Evolutionary conservation across 148 eudicot genomes (phyloP), one percentile per base, ranked within the genome.

Genomic region (Mesembryanthemum crystallinum): DNA sequence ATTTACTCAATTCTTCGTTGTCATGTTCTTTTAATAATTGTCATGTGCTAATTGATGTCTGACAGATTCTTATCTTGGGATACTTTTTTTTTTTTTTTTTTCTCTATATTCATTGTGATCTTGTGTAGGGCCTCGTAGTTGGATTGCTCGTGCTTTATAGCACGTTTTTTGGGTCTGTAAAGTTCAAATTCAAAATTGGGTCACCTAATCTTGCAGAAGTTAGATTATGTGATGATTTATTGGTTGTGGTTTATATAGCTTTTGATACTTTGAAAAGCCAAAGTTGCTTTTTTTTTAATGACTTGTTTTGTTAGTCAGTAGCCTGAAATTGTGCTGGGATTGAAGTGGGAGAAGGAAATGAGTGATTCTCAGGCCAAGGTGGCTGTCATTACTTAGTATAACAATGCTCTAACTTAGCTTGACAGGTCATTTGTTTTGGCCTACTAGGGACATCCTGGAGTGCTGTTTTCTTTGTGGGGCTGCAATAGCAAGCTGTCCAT

Each of bases 81-180:
- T 35, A 20, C 24, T 67, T 32, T 52, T 17, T 10, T 64, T 39
- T 21, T 5, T 47, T n/a, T n/a, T n/a, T n/a, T n/a, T n/a, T n/a
- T n/a, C n/a, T n/a, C n/a, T n/a, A 21, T 51, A 37, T 67, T 77
- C 71, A 24, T 21, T 11, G 55, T 75, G 79, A 62, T 75, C 54
- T 80, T 80, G 59, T 74, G 82, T 80, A 75, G 82, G 82, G 51
- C 42, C 74, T 68, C 67, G 13, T 29, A n/a, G 14, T 14, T 27
- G 37, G 49, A 10, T 10, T 75, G 25, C 27, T 17, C 24, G 20
- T 49, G 17, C 75, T 77, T 77, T 77, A 6, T n/a, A n/a, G 54
- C 43, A 39, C 43, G 5, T 39, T 39, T 39, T 39, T 39, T 39
- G 5, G 43, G 5, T 39, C 5, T 39, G 43, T 39, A 9, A 39